A percentile compares a stretch with the other conserved stretches of the same genome.
Evolutionary conservation across 768 basidiomycete genomes (phyloP).

Genomic region (Saitozyma sp.): DNA sequence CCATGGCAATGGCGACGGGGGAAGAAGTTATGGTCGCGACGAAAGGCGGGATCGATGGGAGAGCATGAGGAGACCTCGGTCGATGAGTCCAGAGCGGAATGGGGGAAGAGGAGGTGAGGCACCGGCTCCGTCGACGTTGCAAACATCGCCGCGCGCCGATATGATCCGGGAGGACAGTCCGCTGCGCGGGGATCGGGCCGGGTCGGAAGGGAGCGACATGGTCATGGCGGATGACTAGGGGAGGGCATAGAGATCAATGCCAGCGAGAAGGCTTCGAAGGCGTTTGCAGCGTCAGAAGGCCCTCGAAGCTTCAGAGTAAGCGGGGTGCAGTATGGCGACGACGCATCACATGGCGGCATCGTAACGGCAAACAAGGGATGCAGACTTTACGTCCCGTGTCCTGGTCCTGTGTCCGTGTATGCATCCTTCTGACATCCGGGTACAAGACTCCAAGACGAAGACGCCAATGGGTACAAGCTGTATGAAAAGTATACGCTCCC

Average conservation of each 20-base stretch:
- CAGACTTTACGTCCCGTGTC: too few species aligned
- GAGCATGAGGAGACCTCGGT: slow-evolving; percentile 6
- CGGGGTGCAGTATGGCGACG: too few species aligned
- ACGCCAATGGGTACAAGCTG: too few species aligned
- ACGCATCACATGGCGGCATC: too few species aligned
- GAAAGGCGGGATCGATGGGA: neutral
- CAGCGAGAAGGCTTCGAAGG: neutral
- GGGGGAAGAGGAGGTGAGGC: neutral
- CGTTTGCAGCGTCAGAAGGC: too few species aligned
- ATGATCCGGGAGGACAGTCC: slow-evolving; percentile 23
- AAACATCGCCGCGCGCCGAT: neutral
- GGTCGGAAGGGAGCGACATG: slow-evolving; percentile 36
- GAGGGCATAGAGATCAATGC: neutral
- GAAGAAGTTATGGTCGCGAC: neutral
- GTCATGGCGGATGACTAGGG: slow-evolving; percentile 33
- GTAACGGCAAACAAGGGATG: too few species aligned
- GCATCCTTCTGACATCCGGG: too few species aligned
- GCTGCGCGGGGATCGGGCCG: slow-evolving; percentile 25
- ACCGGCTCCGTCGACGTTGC: neutral
- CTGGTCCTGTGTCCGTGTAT: too few species aligned
- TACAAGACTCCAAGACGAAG: too few species aligned
- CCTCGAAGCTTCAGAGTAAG: too few species aligned
- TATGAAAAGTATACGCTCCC: too few species aligned
- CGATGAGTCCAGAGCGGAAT: slow-evolving; percentile 1
- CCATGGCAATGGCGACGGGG: slow-evolving; percentile 9